Evolutionary conservation across 306 rosid species (phyloP).

Genomic region (Prinsepia uniflora): DNA sequence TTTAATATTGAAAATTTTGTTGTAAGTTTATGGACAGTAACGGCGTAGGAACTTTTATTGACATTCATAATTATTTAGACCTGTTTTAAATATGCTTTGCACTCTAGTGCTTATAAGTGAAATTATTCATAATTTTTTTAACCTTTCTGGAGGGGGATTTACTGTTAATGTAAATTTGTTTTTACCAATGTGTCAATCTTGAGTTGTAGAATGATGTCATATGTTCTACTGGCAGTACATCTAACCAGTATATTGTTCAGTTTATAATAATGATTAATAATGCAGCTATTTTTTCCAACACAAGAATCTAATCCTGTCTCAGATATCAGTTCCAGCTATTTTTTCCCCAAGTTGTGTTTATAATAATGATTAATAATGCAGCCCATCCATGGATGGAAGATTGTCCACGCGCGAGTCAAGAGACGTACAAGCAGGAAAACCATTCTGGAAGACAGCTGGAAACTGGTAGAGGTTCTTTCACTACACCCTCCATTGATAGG

Average conservation of each 20-base stretch:
- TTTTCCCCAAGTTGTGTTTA: not conserved
- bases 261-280: too few species aligned
- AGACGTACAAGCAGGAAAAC: conserved; percentile 7
- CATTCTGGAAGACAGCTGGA: conserved; percentile 12
- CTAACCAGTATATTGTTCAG: not conserved
- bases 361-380: conserved; percentile 21
- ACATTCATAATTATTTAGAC: not conserved
- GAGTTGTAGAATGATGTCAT: not conserved
- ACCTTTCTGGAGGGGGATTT: not conserved
- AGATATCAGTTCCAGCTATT: not conserved
- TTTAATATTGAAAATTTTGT: too few species aligned
- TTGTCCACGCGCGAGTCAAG: conserved; percentile 29
- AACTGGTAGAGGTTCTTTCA: conserved; percentile 18
- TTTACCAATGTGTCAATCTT: not conserved
- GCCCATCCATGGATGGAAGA: conserved; percentile 76
- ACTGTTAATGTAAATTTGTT: not conserved
- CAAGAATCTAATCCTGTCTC: conserved; percentile 4
- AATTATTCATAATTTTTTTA: not conserved
- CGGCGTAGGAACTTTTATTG: not conserved
- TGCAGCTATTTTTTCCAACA: too few species aligned
- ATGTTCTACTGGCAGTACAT: not conserved
- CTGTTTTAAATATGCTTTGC: not conserved
- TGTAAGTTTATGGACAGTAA: not conserved
- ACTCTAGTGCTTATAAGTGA: not conserved
- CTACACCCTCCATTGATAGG: conserved; percentile 16